Evolutionary conservation across 768 basidiomycete genomes (phyloP), one percentile per base, ranked within the genome.

Genomic region (Russula foetens): DNA sequence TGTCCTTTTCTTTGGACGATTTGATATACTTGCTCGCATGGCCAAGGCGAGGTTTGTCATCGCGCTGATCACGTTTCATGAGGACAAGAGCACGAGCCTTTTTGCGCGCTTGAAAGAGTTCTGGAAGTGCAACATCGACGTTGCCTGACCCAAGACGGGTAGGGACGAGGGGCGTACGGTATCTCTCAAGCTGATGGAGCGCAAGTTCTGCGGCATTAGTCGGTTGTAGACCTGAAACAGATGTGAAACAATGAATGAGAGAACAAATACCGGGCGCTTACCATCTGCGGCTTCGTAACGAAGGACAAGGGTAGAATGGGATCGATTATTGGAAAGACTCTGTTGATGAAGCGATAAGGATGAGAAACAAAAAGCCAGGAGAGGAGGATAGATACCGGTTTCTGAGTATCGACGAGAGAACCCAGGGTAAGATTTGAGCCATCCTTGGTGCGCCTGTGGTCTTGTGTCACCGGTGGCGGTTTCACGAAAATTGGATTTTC

Each of bases 121-220:
- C 83, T 7, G 85, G 83, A 43, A 80, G 63, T 7, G 49, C 28
- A 41, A 38, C 52, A 49, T 63, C 55, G 31, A 43, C n/a, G 38
- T 49, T 41, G 35, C 44, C 53, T 17, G 45, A 51, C 8, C 81
- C 79, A 41, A 75, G 70, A 21, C 78, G 78, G n/a, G 85, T 83
- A 12, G 89, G 87, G 17, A 90, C 66, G 47, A 91, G 78, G 7
- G 89, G 89, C 1, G 86, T 91, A 73, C 85, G 86, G 75, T 90
- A 91, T 31, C 86, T 77, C 63, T 90, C 88, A 47, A 89, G 74
- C 66, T 87, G 84, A 45, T 85, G 83, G 6, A 91, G 75, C 17
- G 84, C 84, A 59, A 79, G 78, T 72, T 89, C 85, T 21, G 86
- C 84, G 19, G 83, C 76, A 46, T 77, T 82, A 65, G 74, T 70